A percentile compares a stretch with the other conserved stretches of the same genome.
phyloP scores from a whole-genome alignment of 179 eudicot species.

The Monotropa hypopitys region DNA sequence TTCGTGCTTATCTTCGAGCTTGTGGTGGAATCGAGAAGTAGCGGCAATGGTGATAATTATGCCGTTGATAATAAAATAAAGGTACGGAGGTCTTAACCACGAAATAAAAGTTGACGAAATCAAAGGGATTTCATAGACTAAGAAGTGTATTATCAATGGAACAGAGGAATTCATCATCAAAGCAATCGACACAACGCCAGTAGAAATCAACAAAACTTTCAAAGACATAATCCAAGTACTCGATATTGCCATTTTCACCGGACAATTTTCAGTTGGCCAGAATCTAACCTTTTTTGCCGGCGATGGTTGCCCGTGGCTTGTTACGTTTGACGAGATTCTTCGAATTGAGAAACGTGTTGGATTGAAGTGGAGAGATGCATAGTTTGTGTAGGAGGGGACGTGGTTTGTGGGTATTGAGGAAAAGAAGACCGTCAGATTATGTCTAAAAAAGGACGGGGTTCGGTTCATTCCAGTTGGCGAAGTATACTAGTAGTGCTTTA shows the following conservation, averaged over 20 bases:
- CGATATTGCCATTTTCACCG: constrained; percentile 6
- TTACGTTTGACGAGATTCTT: too few species aligned
- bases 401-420: too few species aligned
- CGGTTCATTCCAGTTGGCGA: too few species aligned
- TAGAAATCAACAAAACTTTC: constrained; percentile 20
- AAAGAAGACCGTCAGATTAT: too few species aligned
- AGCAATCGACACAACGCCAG: constrained; percentile 18
- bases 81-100: constrained; percentile 25
- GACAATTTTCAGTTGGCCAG: background rate
- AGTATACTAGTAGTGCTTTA: too few species aligned
- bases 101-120: constrained; percentile 17
- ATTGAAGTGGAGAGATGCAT: too few species aligned
- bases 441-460: too few species aligned
- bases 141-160: constrained; percentile 16
- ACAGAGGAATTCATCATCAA: constrained; percentile 14
- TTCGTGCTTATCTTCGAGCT: background rate
- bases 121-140: constrained; percentile 13
- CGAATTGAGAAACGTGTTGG: too few species aligned
- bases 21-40: constrained; percentile 22
- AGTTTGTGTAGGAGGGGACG: too few species aligned
- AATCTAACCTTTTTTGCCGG: background rate
- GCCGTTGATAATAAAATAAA: constrained; percentile 22
- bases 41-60: constrained; percentile 34
- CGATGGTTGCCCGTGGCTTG: background rate
- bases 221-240: constrained; percentile 11